Evolutionary conservation across 805 yeast species (phyloP).

Genomic region (Starmerella geochares): DNA sequence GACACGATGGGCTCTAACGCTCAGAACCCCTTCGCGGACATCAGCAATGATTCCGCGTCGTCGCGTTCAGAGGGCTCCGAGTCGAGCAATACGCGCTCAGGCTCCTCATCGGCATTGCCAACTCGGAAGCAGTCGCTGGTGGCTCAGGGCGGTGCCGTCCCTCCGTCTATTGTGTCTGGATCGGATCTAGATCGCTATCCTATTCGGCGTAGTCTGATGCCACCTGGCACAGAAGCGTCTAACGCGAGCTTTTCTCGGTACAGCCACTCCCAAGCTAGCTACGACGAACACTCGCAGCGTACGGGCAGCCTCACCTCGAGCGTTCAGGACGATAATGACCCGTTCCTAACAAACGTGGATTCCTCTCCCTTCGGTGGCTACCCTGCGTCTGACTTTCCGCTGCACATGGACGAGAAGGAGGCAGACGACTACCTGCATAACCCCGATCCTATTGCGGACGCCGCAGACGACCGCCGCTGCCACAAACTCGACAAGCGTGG

Average conservation of each 20-base stretch:
- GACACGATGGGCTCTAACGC: conserved; percentile 14
- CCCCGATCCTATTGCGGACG: conserved; percentile 92
- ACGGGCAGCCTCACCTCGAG: conserved; percentile 18
- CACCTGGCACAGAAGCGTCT: conserved; percentile 14
- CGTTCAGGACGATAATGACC: conserved; percentile 25
- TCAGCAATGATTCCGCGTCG: conserved; percentile 21
- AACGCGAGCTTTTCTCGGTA: conserved; percentile 21
- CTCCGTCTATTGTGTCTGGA: conserved; percentile 22
- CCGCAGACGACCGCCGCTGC: conserved; percentile 51
- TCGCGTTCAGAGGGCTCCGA: conserved; percentile 15
- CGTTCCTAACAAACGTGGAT: conserved; percentile 31
- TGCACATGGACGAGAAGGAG: conserved; percentile 85
- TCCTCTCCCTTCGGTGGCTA: conserved; percentile 85
- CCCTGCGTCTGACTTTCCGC: conserved; percentile 86
- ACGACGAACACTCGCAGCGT: conserved; percentile 15
- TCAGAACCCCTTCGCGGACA: conserved; percentile 29
- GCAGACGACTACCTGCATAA: conserved; percentile 91
- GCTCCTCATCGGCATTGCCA: conserved; percentile 5
- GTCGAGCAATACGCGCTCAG: conserved; percentile 13
- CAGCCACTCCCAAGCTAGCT: conserved; percentile 16
- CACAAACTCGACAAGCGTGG: conserved; percentile 33
- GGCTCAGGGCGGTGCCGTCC: conserved; percentile 1
- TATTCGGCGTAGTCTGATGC: conserved; percentile 23
- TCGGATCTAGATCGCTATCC: conserved; percentile 34
- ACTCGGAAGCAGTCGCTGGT: not conserved